Conservation (phyloP, 495 filamentous ascomycete genomes). For the Penicillium paxilli region DNA sequence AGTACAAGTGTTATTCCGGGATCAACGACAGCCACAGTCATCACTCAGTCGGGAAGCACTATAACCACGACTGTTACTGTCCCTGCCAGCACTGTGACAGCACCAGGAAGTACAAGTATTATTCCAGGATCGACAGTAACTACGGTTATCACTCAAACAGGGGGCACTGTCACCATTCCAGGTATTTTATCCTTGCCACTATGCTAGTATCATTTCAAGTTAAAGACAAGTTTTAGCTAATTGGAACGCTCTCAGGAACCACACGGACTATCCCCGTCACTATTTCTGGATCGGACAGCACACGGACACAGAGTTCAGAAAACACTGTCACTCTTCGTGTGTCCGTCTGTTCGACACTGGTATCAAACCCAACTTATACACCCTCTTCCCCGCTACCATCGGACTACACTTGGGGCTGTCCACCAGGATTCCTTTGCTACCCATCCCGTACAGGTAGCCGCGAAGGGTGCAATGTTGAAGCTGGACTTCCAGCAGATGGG, state of each 20-base stretch:
- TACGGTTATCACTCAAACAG: conserved; percentile 1
- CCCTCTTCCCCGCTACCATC: conserved; percentile 30
- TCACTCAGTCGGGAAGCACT: conserved; percentile 5
- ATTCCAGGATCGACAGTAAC: conserved; percentile 17
- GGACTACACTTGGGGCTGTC: conserved; percentile 56
- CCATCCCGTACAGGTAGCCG: conserved; percentile 23
- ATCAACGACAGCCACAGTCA: conserved; percentile 10
- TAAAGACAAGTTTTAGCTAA: too few species aligned
- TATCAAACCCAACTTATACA: conserved; percentile 35
- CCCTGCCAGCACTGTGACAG: neutral
- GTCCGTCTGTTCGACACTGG: conserved; percentile 32
- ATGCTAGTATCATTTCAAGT: too few species aligned
- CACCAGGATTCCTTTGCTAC: conserved; percentile 60
- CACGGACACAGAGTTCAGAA: neutral
- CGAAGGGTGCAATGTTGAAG: conserved; percentile 53
- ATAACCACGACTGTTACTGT: conserved; percentile 15
- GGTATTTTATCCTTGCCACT: too few species aligned
- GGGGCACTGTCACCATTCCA: conserved; percentile 12
- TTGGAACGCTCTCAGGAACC: neutral
- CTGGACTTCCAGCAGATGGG: conserved; percentile 47
- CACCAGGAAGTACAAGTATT: conserved; percentile 2
- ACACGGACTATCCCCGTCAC: conserved; percentile 20
- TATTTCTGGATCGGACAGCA: conserved; percentile 3
- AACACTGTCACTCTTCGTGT: conserved; percentile 5
- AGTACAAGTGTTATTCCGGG: conserved; percentile 13